Conservation (phyloP, 257 asterid genomes). For the Solanum ossicruentum region DNA sequence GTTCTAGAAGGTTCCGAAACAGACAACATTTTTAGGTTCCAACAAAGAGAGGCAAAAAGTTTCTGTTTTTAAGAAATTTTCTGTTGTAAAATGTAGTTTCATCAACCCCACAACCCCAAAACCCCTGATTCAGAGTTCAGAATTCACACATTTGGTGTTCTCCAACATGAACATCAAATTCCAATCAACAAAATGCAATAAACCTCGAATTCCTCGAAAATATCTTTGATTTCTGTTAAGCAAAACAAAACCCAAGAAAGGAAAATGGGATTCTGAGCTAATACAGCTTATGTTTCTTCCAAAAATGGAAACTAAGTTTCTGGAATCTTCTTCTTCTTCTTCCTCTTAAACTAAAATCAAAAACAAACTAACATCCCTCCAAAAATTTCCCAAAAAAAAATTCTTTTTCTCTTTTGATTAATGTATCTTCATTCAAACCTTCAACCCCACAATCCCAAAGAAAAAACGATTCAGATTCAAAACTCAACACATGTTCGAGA, state of each 20-base stretch:
- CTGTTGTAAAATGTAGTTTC: background rate
- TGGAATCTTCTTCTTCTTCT: background rate
- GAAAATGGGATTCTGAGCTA: background rate
- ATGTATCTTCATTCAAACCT: background rate
- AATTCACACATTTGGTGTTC: background rate
- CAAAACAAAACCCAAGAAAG: background rate
- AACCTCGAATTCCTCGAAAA: background rate
- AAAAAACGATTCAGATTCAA: background rate
- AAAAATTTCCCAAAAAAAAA: too few relatives aligned
- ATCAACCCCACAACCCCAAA: background rate
- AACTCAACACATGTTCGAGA: background rate
- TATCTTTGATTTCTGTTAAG: background rate
- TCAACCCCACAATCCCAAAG: background rate
- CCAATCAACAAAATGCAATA: background rate
- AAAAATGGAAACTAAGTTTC: background rate
- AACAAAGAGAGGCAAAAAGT: background rate
- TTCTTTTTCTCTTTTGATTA: too few relatives aligned
- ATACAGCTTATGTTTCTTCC: background rate
- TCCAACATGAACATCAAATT: background rate
- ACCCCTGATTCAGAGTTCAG: background rate
- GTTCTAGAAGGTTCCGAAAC: conserved; percentile 41
- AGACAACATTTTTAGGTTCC: conserved; percentile 30
- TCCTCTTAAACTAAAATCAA: background rate
- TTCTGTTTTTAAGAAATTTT: background rate
- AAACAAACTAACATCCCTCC: background rate